These are phyloP conservation scores for Suillus sp. DNA, from an alignment of 768 basidiomycete species.

Conservation along the genomic window DNA sequence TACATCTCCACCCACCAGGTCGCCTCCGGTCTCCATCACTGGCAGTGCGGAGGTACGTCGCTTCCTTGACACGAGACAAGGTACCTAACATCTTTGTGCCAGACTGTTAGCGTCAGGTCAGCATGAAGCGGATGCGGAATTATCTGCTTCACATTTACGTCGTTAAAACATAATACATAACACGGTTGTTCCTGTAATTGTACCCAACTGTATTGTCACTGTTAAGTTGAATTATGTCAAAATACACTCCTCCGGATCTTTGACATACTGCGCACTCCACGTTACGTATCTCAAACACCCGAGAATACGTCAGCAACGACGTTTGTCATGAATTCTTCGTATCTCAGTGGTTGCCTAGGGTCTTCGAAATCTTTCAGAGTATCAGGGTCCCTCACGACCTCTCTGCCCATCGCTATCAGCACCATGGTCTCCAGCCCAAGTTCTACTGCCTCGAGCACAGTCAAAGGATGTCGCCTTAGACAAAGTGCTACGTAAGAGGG, in stretches of 20 bases:
- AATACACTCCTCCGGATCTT: not conserved
- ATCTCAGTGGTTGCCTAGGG: not conserved
- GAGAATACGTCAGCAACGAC: constrained; percentile 8
- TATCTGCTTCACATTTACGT: not conserved
- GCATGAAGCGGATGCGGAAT: not conserved
- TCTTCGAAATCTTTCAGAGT: constrained; percentile 7
- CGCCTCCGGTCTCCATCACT: constrained; percentile 11
- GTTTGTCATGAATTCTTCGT: constrained; percentile 8
- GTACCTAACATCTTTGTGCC: not conserved
- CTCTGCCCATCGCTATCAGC: constrained; percentile 30
- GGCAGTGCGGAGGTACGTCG: constrained; percentile 24
- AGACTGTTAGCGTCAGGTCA: constrained; percentile 12
- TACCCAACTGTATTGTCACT: not conserved
- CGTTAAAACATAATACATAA: constrained; percentile 4
- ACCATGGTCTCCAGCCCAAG: constrained; percentile 33
- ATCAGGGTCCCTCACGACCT: constrained; percentile 15
- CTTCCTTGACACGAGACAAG: not conserved
- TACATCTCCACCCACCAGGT: constrained; percentile 44
- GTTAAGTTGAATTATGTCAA: constrained; percentile 1
- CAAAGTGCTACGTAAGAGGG: constrained; percentile 42
- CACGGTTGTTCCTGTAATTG: constrained; percentile 5
- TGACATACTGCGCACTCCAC: not conserved
- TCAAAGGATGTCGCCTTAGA: constrained; percentile 35
- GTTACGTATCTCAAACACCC: not conserved
- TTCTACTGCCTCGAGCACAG: constrained; percentile 36